Percentiles rank a stretch among this genome's conserved stretches.
Evolutionary conservation across 1,284 basidiomycete species (phyloP).

Genomic region (Trichosporon sp.): DNA sequence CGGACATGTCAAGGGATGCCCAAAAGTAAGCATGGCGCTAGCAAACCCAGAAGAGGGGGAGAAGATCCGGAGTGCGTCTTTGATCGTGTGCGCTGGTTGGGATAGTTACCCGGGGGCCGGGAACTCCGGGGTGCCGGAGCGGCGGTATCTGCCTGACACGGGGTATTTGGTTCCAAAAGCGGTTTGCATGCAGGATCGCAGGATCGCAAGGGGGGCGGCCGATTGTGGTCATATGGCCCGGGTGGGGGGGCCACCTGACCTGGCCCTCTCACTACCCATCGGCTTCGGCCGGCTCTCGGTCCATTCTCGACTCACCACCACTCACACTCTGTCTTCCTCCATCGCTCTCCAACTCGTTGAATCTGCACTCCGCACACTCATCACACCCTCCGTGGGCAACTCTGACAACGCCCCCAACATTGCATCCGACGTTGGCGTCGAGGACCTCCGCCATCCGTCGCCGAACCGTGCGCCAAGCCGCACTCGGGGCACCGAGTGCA

Average conservation of each 20-base stretch:
- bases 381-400: background rate
- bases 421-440: background rate
- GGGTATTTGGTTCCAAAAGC: conserved; percentile 3
- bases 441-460: background rate
- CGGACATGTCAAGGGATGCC: background rate
- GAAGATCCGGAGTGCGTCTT: too few species aligned
- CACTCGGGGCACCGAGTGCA: background rate
- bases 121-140: too few species aligned
- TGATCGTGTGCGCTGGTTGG: background rate
- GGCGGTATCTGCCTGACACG: background rate
- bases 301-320: background rate
- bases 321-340: background rate
- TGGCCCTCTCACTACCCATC: background rate
- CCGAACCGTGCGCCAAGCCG: background rate
- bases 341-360: background rate
- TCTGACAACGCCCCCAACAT: background rate
- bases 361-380: background rate
- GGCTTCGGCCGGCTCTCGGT: conserved; percentile 8
- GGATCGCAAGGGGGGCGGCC: too few species aligned
- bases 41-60: background rate
- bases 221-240: background rate
- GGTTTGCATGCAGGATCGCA: too few species aligned
- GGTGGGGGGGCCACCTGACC: background rate
- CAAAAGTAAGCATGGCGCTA: conserved; percentile 4
- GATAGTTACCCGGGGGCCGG: too few species aligned